Conservation (phyloP, 306 rosid species). For the Pterocarpus santalinus region DNA sequence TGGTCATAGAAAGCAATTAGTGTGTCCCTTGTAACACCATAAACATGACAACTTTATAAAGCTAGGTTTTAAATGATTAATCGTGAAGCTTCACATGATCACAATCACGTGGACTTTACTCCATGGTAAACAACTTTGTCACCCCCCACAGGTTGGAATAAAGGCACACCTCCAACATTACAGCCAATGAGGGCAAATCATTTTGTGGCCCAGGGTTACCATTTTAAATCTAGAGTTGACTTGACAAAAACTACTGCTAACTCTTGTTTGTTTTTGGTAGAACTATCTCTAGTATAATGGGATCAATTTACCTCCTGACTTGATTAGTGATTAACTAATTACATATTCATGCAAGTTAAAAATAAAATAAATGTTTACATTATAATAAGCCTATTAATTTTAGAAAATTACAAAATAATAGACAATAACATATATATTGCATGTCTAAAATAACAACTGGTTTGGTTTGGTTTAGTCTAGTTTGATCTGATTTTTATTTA, state of each 20-base stretch:
- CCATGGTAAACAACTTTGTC: not conserved
- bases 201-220: conserved; percentile 4
- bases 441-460: too few species aligned
- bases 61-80: not conserved
- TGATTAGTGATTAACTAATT: too few species aligned
- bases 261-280: not conserved
- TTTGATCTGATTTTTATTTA: too few species aligned
- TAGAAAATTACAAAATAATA: too few species aligned
- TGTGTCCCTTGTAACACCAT: not conserved
- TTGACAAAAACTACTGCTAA: not conserved
- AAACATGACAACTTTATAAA: conserved; percentile 2
- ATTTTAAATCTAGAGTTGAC: not conserved
- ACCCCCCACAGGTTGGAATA: not conserved
- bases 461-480: too few species aligned
- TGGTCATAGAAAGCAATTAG: not conserved
- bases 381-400: too few species aligned
- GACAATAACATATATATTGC: too few species aligned
- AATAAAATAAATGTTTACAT: too few species aligned
- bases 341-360: too few species aligned
- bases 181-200: not conserved
- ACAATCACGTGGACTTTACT: not conserved
- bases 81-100: not conserved
- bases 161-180: not conserved
- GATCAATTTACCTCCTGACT: not conserved
- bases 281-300: not conserved